Conservation (phyloP, 768 basidiomycete species). For the Leccinum olivaceopallidum region DNA sequence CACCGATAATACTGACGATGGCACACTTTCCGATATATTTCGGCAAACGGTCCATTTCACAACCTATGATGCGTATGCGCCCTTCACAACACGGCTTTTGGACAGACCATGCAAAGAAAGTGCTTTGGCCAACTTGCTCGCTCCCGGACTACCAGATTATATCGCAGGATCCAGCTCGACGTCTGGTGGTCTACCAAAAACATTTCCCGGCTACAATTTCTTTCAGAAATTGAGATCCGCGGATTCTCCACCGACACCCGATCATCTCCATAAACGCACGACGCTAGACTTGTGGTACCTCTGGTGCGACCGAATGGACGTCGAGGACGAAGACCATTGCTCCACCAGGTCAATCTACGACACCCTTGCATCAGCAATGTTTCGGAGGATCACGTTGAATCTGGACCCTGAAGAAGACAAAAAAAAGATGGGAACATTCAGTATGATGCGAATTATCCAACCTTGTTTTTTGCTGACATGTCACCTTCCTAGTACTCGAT, state of each 20-base stretch:
- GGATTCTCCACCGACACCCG: not conserved
- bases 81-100: conserved; percentile 10
- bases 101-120: conserved; percentile 8
- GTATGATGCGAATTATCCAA: not conserved
- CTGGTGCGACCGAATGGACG: not conserved
- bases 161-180: conserved; percentile 19
- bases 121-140: conserved; percentile 10
- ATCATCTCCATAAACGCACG: conserved; percentile 8
- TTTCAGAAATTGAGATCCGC: not conserved
- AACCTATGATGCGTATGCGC: conserved; percentile 18
- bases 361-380: not conserved
- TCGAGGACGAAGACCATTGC: not conserved
- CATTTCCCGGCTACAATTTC: conserved; percentile 11
- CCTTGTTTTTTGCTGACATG: not conserved
- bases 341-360: not conserved
- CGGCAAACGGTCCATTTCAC: conserved; percentile 13
- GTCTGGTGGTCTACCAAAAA: conserved; percentile 17
- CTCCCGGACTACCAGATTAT: conserved; percentile 23
- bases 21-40: conserved; percentile 7
- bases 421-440: not conserved
- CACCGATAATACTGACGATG: conserved; percentile 1
- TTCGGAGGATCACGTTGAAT: not conserved
- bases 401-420: not conserved
- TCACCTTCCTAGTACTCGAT: not conserved
- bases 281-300: conserved; percentile 4